phyloP scores from a whole-genome alignment of 768 basidiomycete genomes.

The Mycena rebaudengoi region DNA sequence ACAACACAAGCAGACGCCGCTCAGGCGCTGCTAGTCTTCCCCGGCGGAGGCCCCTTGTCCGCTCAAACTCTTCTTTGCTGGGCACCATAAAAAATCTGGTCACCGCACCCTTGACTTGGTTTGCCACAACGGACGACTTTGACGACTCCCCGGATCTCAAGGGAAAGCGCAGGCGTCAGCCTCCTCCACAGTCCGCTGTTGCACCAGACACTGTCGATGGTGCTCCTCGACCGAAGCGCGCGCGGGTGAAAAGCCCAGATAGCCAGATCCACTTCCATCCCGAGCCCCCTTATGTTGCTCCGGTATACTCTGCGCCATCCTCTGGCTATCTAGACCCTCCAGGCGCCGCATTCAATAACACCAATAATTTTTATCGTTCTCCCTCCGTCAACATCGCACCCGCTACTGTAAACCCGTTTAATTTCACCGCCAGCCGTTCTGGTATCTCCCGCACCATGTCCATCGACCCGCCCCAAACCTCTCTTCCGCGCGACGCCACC shows the following conservation, averaged over 20 bases:
- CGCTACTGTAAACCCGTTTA: constrained; percentile 31
- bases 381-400: constrained; percentile 32
- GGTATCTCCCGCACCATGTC: constrained; percentile 70
- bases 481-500: constrained; percentile 52
- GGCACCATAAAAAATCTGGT: constrained; percentile 73
- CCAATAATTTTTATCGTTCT: constrained; percentile 24
- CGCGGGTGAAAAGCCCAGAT: constrained; percentile 61
- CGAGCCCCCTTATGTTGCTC: constrained; percentile 22
- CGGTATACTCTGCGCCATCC: constrained; percentile 25
- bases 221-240: constrained; percentile 56
- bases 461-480: constrained; percentile 65
- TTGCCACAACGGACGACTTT: constrained; percentile 60
- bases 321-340: constrained; percentile 65
- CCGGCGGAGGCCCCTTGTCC: constrained; percentile 49
- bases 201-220: constrained; percentile 44
- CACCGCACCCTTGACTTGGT: constrained; percentile 65
- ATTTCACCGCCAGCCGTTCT: constrained; percentile 41
- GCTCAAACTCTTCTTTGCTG: constrained; percentile 66
- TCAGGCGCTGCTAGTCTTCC: not conserved
- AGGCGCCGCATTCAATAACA: constrained; percentile 47
- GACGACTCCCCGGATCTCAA: constrained; percentile 56
- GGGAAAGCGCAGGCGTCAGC: constrained; percentile 64
- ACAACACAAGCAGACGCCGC: constrained; percentile 28
- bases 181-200: constrained; percentile 31
- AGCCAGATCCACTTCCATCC: constrained; percentile 40